Evolutionary conservation across 495 filamentous ascomycete genomes (phyloP), one percentile per base, ranked within the genome.

Genomic region (Xylaria bambusicola): DNA sequence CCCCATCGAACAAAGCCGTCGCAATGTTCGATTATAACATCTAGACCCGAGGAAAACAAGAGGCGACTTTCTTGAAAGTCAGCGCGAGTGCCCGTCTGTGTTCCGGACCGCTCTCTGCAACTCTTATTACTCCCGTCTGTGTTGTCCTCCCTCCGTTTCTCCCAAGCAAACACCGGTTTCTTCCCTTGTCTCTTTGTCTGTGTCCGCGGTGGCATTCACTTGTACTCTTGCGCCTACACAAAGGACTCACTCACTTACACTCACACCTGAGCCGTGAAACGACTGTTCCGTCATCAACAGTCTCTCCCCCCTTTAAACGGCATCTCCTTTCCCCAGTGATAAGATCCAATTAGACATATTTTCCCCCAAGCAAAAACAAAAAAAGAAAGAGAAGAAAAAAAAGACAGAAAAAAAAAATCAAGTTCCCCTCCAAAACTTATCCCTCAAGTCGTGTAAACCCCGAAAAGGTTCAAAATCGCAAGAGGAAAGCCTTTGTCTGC

Each of bases 21-120:
- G 72, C 63, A 65, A 79, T 79, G 77, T 69, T 76, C 72, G 72
- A 75, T 68, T 75, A 52, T 58, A 76, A 70, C 69, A 75, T 78
- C 70, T 78, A 74, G 73, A 71, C 69, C n/a, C 56, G 29, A 33
- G 10, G 29, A 36, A 59, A 73, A 42, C 50, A 44, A 52, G 56
- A 58, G 73, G 75, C 75, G 75, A 73, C 77, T 78, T 71, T 62
- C n/a, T 63, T 63, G 48, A 71, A 66, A 76, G 75, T 78, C 75
- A 71, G 74, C 75, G 77, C 75, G 62, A 74, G 67, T 63, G 65
- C 58, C 29, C 51, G 51, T 56, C 35, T 45, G 44, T 62, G 57
- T 63, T 23, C 60, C 13, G 53, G 64, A 70, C 51, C 29, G 21
- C 47, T 48, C 44, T 27, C n/a, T n/a, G n/a, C n/a, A n/a, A n/a